Conservation (phyloP, 768 basidiomycete species). For the Termitomyces sp. region DNA sequence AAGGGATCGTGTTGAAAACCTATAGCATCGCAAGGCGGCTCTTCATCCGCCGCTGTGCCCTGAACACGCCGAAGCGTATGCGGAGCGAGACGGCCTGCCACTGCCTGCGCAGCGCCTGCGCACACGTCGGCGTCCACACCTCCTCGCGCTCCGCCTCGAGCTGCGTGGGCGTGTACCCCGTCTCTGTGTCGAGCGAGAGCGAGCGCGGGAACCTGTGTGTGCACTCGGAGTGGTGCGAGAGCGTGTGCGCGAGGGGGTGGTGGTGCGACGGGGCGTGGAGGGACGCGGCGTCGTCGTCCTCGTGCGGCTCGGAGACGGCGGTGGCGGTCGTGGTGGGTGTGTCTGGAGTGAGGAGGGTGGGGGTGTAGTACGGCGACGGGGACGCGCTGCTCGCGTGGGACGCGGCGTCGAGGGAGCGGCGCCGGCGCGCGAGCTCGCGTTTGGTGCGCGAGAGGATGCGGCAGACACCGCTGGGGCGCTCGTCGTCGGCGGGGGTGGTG, state of each 20-base stretch:
- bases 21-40: slow-evolving; percentile 24
- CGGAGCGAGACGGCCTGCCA: slow-evolving; percentile 61
- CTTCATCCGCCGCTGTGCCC: slow-evolving; percentile 35
- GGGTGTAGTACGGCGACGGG: slow-evolving; percentile 5
- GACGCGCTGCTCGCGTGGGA: not conserved
- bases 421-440: slow-evolving; percentile 9
- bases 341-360: slow-evolving; percentile 4
- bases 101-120: slow-evolving; percentile 47
- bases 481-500: slow-evolving; percentile 21
- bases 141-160: slow-evolving; percentile 10
- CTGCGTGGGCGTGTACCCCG: slow-evolving; percentile 5
- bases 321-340: slow-evolving; percentile 6
- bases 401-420: slow-evolving; percentile 11
- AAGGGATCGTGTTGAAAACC: no score
- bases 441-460: slow-evolving; percentile 17
- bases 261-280: slow-evolving; percentile 5
- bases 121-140: slow-evolving; percentile 53
- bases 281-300: not conserved
- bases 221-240: not conserved
- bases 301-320: not conserved
- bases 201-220: not conserved
- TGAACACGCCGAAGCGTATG: slow-evolving; percentile 55
- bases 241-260: slow-evolving; percentile 2
- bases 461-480: slow-evolving; percentile 21
- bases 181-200: no score